Evolutionary conservation across 192 early-diverging fungal species (phyloP), one percentile per base, ranked within the genome.

Genomic region (Entomortierella parvispora): DNA sequence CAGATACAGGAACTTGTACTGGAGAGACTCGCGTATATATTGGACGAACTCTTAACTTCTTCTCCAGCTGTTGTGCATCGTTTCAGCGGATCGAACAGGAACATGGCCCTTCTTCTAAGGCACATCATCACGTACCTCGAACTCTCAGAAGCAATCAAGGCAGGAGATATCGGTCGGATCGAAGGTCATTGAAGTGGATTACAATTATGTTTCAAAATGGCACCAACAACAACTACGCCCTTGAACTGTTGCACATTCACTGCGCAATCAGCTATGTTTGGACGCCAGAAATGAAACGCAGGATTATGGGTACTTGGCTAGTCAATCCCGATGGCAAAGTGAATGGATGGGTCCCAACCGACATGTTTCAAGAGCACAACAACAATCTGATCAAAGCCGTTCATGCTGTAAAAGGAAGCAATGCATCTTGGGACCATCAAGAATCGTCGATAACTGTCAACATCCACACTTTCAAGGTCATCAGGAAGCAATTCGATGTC

Each of bases 311-410:
- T 3, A 57, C 68, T 20, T 56, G 34, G 59, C 53, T 70, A 3
- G 40, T 70, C 22, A 70, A 70, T 17, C 62, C 58, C 11, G 40
- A 18, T 28, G 68, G 68, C 31, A 62, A 48, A 20, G 25, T 7
- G 32, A 14, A 46, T 11, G n/a, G 43, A 6, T 70, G 59, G 51
- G 55, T 56, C 12, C 68, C 68, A 0, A 31, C 34, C 3, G 68
- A 70, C 26, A 25, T 70, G 3, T 70, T 62, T n/a, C 68, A 70
- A 53, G 68, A 70, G 18, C 68, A 70, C 33, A 70, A 70, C 33
- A 70, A 70, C 17, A 40, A 25, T 1, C 42, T 56, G 28, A 60
- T 31, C 17, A 69, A 62, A 46, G 32, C 23, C 15, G 23, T 52
- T 26, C 40, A 68, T 53, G 2, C 64, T 3, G 42, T 44, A 15